phyloP scores from a whole-genome alignment of 108 stramenopile species.

The Cyclostephanos tholiformis region DNA sequence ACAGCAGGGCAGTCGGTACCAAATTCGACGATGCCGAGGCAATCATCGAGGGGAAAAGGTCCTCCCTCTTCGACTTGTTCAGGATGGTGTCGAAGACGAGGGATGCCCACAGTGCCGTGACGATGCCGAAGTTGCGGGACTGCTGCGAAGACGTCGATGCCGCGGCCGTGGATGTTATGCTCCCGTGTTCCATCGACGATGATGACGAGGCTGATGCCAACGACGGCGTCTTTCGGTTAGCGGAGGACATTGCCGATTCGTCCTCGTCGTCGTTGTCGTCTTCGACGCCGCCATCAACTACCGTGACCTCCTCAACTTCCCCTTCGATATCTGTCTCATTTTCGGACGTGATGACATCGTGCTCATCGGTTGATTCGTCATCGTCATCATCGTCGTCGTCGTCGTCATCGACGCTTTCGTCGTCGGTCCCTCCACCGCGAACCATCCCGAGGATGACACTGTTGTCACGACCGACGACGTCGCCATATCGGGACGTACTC shows the following conservation, averaged over 20 bases:
- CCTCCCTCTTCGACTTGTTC: constrained; percentile 30
- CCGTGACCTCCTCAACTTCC: neutral
- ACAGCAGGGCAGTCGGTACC: constrained; percentile 25
- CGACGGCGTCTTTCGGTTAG: no score
- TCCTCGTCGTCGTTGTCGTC: neutral
- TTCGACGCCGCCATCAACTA: neutral
- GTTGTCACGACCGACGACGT: neutral
- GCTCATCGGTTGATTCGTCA: neutral
- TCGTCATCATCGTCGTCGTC: constrained; percentile 9
- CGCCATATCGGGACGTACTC: neutral
- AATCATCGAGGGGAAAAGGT: constrained; percentile 19
- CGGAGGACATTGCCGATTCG: no score
- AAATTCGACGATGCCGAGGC: neutral
- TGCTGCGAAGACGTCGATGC: no score
- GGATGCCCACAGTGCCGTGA: constrained; percentile 38
- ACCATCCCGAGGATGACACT: constrained; percentile 4
- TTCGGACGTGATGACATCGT: neutral
- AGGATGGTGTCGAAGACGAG: constrained; percentile 38
- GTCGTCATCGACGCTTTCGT: neutral
- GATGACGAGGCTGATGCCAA: no score
- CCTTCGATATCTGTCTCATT: neutral
- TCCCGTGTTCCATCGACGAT: no score
- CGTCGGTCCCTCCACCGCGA: constrained; percentile 5
- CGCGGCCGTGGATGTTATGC: no score
- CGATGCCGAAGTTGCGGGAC: constrained; percentile 40